phyloP scores from a whole-genome alignment of 306 rosid genomes.

The Mucuna pruriens region DNA sequence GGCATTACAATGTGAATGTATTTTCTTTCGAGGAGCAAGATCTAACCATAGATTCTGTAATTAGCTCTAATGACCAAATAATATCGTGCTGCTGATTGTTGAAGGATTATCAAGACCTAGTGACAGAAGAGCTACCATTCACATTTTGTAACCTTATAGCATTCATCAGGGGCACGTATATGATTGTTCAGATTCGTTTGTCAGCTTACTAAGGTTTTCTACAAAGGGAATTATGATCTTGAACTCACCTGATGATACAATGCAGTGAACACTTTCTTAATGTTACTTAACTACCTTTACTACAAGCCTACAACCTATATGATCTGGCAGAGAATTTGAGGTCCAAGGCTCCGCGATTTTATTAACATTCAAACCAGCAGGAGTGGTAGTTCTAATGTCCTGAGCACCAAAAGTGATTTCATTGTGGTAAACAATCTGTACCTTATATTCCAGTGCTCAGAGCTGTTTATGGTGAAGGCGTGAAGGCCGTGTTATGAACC shows the following conservation, averaged over 20 bases:
- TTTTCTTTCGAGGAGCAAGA: background rate
- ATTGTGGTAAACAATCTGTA: background rate
- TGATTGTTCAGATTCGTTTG: constrained; percentile 71
- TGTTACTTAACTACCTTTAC: constrained; percentile 85
- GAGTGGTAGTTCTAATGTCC: constrained; percentile 50
- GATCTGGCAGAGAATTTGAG: constrained; percentile 94
- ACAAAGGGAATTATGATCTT: background rate
- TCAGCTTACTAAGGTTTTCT: background rate
- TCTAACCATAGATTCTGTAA: background rate
- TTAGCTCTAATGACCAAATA: background rate
- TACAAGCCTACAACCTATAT: constrained; percentile 78
- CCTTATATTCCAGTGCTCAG: constrained; percentile 8
- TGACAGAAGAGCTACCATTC: background rate
- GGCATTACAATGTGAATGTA: background rate
- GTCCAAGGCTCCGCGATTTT: constrained; percentile 95
- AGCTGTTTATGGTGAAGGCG: background rate
- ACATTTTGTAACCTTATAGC: background rate
- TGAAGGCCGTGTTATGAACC: constrained; percentile 4
- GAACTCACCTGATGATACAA: constrained; percentile 13
- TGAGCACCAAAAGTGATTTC: background rate
- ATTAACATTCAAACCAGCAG: constrained; percentile 86
- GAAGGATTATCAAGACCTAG: background rate
- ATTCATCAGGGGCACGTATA: background rate
- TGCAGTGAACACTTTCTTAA: constrained; percentile 86
- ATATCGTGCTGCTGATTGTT: background rate